phyloP scores from a whole-genome alignment of 2,329 filamentous ascomycete genomes.

The Cladophialophora immunda region DNA sequence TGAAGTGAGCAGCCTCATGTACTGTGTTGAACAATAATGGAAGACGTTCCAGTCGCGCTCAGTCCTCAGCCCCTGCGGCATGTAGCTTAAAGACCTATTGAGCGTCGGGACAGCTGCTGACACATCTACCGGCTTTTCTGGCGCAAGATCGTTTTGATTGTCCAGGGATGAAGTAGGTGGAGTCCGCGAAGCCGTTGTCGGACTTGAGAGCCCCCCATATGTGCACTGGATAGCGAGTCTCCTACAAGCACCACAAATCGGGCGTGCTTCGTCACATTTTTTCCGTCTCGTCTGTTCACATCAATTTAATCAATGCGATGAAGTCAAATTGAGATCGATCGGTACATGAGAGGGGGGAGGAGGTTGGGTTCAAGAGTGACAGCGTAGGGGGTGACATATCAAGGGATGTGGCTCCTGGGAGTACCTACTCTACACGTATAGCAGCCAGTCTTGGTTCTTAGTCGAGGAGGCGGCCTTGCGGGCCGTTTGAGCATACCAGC shows the following conservation, averaged over 20 bases:
- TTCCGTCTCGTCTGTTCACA: constrained; percentile 31
- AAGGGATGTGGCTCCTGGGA: neutral
- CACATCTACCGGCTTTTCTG: neutral
- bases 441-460: constrained; percentile 37
- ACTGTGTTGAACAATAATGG: constrained; percentile 31
- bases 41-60: constrained; percentile 35
- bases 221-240: constrained; percentile 41
- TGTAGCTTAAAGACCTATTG: constrained; percentile 10
- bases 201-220: constrained; percentile 29
- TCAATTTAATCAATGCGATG: neutral
- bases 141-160: neutral
- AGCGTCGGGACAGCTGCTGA: neutral
- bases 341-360: neutral
- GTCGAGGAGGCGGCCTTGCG: constrained; percentile 30
- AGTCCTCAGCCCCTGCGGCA: constrained; percentile 26
- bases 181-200: constrained; percentile 1
- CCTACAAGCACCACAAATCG: constrained; percentile 42
- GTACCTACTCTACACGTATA: constrained; percentile 23
- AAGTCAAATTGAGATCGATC: neutral
- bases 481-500: constrained; percentile 8
- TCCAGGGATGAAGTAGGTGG: neutral
- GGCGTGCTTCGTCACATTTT: constrained; percentile 44
- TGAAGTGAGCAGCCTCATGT: constrained; percentile 27
- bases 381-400: neutral
- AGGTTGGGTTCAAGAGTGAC: neutral